These are phyloP conservation scores for Benincasa hispida DNA, from an alignment of 306 rosid species.

Conservation along the genomic window DNA sequence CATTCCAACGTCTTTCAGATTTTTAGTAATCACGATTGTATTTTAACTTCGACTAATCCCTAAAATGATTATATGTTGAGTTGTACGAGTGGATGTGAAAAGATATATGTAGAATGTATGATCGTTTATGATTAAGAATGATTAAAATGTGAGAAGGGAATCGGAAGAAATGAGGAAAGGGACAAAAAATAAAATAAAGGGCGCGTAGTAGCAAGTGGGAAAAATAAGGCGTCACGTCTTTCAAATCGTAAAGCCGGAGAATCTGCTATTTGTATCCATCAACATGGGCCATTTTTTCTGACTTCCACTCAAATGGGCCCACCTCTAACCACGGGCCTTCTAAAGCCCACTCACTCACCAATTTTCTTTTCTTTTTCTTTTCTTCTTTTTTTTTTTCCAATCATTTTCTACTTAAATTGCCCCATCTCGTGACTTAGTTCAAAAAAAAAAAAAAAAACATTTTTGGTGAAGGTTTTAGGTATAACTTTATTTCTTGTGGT, in stretches of 20 bases:
- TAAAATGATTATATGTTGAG: too few species aligned
- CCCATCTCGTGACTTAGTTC: not conserved
- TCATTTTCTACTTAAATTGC: not conserved
- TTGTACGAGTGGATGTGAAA: too few species aligned
- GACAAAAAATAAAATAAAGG: not conserved
- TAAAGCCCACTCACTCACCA: not conserved
- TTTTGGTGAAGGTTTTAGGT: too few species aligned
- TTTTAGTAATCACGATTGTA: too few species aligned
- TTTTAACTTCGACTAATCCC: too few species aligned
- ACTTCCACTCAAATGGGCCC: conserved; percentile 5
- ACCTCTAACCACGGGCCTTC: conserved; percentile 4
- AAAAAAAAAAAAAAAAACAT: too few species aligned
- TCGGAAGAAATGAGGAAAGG: not conserved
- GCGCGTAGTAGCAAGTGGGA: not conserved
- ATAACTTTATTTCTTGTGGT: too few species aligned
- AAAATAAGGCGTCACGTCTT: conserved; percentile 11
- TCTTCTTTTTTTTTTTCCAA: not conserved
- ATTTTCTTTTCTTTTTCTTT: not conserved
- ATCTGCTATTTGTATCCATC: not conserved
- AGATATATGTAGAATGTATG: too few species aligned
- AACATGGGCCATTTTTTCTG: conserved; percentile 7
- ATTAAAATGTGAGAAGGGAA: too few species aligned
- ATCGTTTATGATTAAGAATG: too few species aligned
- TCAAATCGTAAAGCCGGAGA: conserved; percentile 8
- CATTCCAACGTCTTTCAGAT: too few species aligned